A percentile compares a stretch with the other conserved stretches of the same genome.
Evolutionary conservation across 108 stramenopile genomes (phyloP).

Genomic region (Aurantiochytrium sp.): DNA sequence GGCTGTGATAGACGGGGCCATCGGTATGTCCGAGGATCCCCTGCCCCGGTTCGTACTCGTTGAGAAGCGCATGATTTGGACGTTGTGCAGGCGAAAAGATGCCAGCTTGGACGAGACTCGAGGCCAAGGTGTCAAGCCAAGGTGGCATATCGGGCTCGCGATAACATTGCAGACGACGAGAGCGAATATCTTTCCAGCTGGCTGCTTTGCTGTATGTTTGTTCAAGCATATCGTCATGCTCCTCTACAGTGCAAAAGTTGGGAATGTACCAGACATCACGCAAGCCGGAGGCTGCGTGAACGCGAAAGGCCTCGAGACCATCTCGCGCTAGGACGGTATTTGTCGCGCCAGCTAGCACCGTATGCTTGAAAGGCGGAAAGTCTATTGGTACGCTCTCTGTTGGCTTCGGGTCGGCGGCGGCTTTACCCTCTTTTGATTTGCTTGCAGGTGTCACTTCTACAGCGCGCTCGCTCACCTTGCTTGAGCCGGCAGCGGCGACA

Average conservation of each 20-base stretch:
- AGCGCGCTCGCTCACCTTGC: not conserved
- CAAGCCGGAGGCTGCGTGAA: not conserved
- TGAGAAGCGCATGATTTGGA: slow-evolving; percentile 47
- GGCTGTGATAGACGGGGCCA: slow-evolving; percentile 38
- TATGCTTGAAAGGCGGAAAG: not conserved
- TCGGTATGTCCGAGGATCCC: slow-evolving; percentile 46
- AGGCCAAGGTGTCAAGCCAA: not conserved
- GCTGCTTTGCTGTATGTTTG: not conserved
- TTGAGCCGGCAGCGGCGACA: not conserved
- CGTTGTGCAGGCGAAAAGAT: slow-evolving; percentile 17
- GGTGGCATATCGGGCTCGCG: not conserved
- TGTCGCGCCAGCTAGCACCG: not conserved
- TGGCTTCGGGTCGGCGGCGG: no score
- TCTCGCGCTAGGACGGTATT: not conserved
- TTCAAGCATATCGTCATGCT: not conserved
- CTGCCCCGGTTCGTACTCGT: slow-evolving; percentile 39
- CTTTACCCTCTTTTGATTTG: no score
- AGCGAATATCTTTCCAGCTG: not conserved
- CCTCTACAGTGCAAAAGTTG: not conserved
- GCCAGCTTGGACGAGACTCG: slow-evolving; percentile 19
- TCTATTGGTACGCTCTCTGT: not conserved
- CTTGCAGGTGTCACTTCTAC: not conserved
- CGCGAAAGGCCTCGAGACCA: not conserved
- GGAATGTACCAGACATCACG: not conserved
- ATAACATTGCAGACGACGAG: not conserved